Evolutionary conservation across 192 early-diverging fungal species (phyloP), one percentile per base, ranked within the genome.

Genomic region (Gigaspora rosea): DNA sequence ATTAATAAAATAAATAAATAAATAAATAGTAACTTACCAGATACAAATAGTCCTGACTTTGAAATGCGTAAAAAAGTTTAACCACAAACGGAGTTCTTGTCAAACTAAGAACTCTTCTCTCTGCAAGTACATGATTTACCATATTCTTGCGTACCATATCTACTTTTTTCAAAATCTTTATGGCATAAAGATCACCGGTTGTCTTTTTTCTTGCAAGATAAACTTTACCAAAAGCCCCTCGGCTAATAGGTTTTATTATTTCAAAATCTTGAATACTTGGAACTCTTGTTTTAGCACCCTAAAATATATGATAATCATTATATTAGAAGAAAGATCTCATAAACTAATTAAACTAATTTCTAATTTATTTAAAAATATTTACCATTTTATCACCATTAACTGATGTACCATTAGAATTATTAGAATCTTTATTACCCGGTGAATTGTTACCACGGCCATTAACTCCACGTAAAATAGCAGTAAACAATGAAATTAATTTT

Each of bases 81-180:
- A 97, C 96, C 16, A 97, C 93, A 87, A 92, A 96, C 2, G 93
- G 94, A 1, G 94, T 94, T 18, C 86, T 80, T 12, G 92, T 86
- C 67, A 96, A 77, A 49, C 92, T 91, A 50, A 97, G 81, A 36
- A 94, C 96, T 22, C 93, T 91, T 71, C 93, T 85, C 84, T 97
- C 96, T 7, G 94, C 94, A 47, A 94, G 82, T 13, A 94, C 93
- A 69, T 96, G 95, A 35, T 90, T 92, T n/a, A 95, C 92, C 96
- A 96, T 96, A 80, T 97, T 96, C 85, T 96, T 97, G 77, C 92
- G 89, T 74, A 95, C 94, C 92, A 97, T 95, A 78, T 96, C 94
- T 59, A 91, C 92, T 73, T 96, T 97, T 82, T 94, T 94, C 77
- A 97, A 81, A 8, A 96, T 92, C 82, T 97, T 97, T 76, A 96